phyloP scores from a whole-genome alignment of 2,329 filamentous ascomycete species.

The Penicillium sp. region DNA sequence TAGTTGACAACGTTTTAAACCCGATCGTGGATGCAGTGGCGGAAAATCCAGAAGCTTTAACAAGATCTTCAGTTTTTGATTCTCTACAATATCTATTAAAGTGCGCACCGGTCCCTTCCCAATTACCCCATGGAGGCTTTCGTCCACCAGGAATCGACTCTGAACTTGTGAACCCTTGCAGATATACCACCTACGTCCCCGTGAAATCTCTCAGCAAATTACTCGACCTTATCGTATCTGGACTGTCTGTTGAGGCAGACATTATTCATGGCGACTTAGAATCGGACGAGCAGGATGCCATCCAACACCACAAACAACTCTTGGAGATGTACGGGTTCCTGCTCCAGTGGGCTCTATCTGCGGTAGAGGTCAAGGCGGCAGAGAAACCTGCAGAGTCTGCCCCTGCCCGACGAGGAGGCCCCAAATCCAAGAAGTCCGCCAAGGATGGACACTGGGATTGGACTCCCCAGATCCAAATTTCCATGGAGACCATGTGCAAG shows the following conservation, averaged over 20 bases:
- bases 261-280: conserved; percentile 83
- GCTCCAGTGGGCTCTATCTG: conserved; percentile 90
- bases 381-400: conserved; percentile 79
- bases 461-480: conserved; percentile 78
- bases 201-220: conserved; percentile 85
- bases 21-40: conserved; percentile 90
- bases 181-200: conserved; percentile 77
- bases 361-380: conserved; percentile 89
- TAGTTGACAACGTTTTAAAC: conserved; percentile 85
- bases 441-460: conserved; percentile 88
- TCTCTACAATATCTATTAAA: conserved; percentile 95
- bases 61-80: conserved; percentile 77
- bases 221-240: conserved; percentile 85
- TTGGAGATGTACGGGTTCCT: conserved; percentile 94
- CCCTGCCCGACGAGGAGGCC: conserved; percentile 70
- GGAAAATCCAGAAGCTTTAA: conserved; percentile 86
- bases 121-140: conserved; percentile 27
- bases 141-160: conserved; percentile 53
- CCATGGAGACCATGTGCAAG: conserved; percentile 93
- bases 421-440: conserved; percentile 69
- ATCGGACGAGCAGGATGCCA: conserved; percentile 83
- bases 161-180: conserved; percentile 67
- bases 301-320: conserved; percentile 84
- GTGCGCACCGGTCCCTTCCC: conserved; percentile 67
- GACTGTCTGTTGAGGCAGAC: conserved; percentile 81